Evolutionary conservation across 768 basidiomycete genomes (phyloP).

Genomic region (Mycena venus): DNA sequence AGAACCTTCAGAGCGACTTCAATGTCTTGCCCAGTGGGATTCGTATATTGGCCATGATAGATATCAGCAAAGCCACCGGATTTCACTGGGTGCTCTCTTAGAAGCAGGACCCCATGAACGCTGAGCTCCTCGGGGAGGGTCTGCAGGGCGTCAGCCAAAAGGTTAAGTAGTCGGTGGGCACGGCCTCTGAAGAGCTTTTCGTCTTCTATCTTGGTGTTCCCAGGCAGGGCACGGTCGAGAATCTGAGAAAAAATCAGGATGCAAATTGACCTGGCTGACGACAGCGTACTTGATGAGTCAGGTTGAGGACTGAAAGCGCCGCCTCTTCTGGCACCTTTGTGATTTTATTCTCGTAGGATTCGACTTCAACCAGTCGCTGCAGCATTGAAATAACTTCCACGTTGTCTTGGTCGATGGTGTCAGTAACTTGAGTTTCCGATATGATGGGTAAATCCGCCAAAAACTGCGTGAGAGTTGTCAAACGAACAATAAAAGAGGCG

Average conservation of each 20-base stretch:
- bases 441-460: neutral
- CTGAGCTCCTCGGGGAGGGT: neutral
- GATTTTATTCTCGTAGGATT: neutral
- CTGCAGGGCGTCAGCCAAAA: neutral
- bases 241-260: neutral
- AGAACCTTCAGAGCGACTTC: conserved; percentile 10
- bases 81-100: too few species aligned
- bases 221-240: too few species aligned
- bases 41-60: neutral
- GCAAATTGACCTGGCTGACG: neutral
- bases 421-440: neutral
- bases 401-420: neutral
- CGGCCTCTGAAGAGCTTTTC: neutral
- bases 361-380: neutral
- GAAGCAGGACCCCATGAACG: neutral
- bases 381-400: neutral
- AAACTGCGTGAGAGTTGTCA: neutral
- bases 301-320: neutral
- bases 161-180: neutral
- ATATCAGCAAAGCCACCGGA: conserved; percentile 1
- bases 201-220: neutral
- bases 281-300: neutral
- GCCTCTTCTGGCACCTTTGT: neutral
- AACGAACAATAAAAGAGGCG: too few species aligned
- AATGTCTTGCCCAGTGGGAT: neutral